These are phyloP conservation scores for Phialemoniopsis sp. DNA, from an alignment of 2,329 filamentous ascomycete species.

Conservation along the genomic window DNA sequence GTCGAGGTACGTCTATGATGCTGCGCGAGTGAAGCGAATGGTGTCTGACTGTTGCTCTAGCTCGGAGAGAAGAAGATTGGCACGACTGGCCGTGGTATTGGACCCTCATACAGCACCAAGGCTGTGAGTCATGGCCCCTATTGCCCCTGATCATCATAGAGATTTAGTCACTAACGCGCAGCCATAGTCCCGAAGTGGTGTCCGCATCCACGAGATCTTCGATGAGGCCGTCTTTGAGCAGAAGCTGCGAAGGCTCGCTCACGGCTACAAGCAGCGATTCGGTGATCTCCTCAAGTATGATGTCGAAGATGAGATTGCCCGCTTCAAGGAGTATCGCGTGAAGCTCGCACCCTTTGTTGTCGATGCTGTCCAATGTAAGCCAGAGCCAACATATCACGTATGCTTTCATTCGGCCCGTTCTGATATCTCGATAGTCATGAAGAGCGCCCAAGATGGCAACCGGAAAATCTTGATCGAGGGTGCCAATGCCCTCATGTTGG, in stretches of 20 bases:
- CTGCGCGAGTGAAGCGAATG: slow-evolving; percentile 18
- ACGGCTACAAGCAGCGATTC: slow-evolving; percentile 64
- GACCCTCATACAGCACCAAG: slow-evolving; percentile 41
- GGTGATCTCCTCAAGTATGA: slow-evolving; percentile 57
- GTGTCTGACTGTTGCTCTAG: slow-evolving; percentile 14
- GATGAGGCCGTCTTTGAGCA: slow-evolving; percentile 60
- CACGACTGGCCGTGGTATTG: slow-evolving; percentile 15
- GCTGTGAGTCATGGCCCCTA: slow-evolving; percentile 25
- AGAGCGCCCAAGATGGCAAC: slow-evolving; percentile 45
- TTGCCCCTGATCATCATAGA: too few species aligned
- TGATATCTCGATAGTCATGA: too few species aligned
- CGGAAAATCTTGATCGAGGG: slow-evolving; percentile 59
- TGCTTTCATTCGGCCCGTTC: too few species aligned
- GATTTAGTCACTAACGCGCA: too few species aligned
- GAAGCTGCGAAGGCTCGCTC: slow-evolving; percentile 58
- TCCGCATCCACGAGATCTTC: slow-evolving; percentile 65
- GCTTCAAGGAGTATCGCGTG: slow-evolving; percentile 55
- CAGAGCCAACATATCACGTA: too few species aligned
- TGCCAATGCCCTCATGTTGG: slow-evolving; percentile 60
- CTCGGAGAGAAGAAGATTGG: slow-evolving; percentile 13
- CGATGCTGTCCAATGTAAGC: slow-evolving; percentile 65
- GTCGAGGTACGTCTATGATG: slow-evolving; percentile 38
- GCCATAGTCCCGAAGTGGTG: slow-evolving; percentile 65
- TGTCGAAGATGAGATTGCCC: slow-evolving; percentile 63
- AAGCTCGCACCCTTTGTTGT: slow-evolving; percentile 58